Evolutionary conservation across 768 basidiomycete species (phyloP).

Genomic region (Lactifluus pinguis): DNA sequence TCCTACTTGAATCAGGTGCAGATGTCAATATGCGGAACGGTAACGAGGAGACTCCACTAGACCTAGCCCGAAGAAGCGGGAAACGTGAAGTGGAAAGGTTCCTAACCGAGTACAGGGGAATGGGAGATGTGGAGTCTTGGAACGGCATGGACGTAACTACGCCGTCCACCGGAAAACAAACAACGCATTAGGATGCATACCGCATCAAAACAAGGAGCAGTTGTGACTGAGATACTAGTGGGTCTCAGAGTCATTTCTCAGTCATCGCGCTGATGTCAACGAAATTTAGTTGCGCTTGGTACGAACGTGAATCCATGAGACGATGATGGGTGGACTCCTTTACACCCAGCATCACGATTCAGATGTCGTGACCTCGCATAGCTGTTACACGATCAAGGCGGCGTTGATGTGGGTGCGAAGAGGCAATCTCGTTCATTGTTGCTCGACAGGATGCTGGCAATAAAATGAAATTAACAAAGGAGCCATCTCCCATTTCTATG

Average conservation of each 20-base stretch:
- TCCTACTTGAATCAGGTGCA: neutral
- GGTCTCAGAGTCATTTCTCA: neutral
- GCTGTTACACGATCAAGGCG: no score
- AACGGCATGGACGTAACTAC: neutral
- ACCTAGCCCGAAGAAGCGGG: neutral
- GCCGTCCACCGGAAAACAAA: neutral
- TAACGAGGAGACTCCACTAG: neutral
- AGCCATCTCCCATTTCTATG: constrained; percentile 31
- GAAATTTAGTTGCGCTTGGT: neutral
- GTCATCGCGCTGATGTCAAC: neutral
- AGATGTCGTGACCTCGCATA: neutral
- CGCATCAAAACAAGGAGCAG: neutral
- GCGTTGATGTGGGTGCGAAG: no score
- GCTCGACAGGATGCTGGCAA: no score
- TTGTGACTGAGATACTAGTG: neutral
- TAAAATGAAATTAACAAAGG: no score
- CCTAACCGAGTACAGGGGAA: neutral
- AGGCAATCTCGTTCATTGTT: no score
- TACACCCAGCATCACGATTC: neutral
- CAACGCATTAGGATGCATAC: neutral
- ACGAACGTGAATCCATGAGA: neutral
- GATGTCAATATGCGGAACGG: neutral
- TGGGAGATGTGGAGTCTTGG: neutral
- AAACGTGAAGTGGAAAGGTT: neutral
- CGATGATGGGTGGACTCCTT: neutral